Evolutionary conservation across 805 yeast species (phyloP).

Genomic region (Starmerella sirachaensis): DNA sequence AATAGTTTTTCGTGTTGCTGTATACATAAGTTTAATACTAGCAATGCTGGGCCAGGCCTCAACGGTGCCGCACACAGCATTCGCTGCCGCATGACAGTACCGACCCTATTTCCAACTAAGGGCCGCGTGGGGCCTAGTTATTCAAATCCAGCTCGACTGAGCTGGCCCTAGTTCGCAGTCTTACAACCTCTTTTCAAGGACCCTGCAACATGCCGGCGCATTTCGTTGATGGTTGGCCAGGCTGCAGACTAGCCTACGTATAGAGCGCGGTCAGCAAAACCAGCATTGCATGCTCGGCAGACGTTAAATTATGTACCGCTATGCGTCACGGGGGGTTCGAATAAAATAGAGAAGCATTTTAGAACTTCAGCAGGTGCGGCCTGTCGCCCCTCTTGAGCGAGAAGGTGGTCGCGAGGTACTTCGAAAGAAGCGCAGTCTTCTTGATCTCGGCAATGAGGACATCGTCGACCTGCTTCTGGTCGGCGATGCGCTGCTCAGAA

Average conservation of each 20-base stretch:
- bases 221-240: too few species aligned
- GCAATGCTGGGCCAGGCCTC: too few species aligned
- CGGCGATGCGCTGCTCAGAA: conserved; percentile 87
- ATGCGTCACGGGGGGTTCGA: conserved; percentile 4
- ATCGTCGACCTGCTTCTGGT: conserved; percentile 92
- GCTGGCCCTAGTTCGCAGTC: too few species aligned
- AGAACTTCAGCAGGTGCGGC: conserved; percentile 96
- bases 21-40: too few species aligned
- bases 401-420: conserved; percentile 91
- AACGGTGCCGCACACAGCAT: too few species aligned
- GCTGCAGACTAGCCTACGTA: background rate
- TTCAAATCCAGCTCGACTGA: too few species aligned
- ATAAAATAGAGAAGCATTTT: conserved; percentile 29
- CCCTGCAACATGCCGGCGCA: too few species aligned
- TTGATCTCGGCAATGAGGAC: conserved; percentile 86
- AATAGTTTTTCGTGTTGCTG: too few species aligned
- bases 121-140: too few species aligned
- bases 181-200: too few species aligned
- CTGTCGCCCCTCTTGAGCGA: conserved; percentile 96
- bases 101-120: too few species aligned
- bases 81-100: too few species aligned
- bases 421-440: conserved; percentile 93
- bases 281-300: background rate
- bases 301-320: conserved; percentile 7
- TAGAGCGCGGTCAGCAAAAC: background rate